These are phyloP conservation scores for Salix purpurea DNA, from an alignment of 345 rosid genomes.

Conservation along the genomic window DNA sequence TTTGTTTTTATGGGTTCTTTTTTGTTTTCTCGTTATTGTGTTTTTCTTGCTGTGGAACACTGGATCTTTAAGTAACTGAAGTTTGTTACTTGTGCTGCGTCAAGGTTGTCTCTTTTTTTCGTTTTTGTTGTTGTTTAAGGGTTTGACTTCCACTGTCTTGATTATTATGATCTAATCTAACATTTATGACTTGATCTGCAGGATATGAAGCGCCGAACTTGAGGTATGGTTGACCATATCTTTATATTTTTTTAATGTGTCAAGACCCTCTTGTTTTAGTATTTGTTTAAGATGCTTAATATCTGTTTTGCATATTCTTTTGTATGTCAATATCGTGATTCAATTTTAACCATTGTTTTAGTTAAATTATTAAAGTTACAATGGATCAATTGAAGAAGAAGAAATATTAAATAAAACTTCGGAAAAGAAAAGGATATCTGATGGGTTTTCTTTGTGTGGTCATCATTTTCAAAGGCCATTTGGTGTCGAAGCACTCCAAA, in stretches of 20 bases:
- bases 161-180: conserved; percentile 11
- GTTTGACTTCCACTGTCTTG: not conserved
- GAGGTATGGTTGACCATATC: conserved; percentile 37
- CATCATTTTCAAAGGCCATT: too few relatives aligned
- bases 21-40: not conserved
- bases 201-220: conserved; percentile 83
- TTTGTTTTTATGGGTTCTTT: too few relatives aligned
- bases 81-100: not conserved
- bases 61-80: too few relatives aligned
- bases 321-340: too few relatives aligned
- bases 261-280: not conserved
- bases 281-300: not conserved
- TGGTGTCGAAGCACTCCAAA: too few relatives aligned
- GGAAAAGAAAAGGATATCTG: too few relatives aligned
- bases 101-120: not conserved
- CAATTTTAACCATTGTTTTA: too few relatives aligned
- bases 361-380: too few relatives aligned
- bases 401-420: too few relatives aligned
- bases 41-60: not conserved
- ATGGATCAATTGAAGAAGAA: too few relatives aligned
- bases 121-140: not conserved
- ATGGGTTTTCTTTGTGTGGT: too few relatives aligned
- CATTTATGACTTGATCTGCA: conserved; percentile 27
- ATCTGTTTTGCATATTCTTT: too few relatives aligned
- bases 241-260: not conserved